Evolutionary conservation across 2,329 filamentous ascomycete genomes (phyloP), one percentile per base, ranked within the genome.

Genomic region (Pseudocercospora cruenta): DNA sequence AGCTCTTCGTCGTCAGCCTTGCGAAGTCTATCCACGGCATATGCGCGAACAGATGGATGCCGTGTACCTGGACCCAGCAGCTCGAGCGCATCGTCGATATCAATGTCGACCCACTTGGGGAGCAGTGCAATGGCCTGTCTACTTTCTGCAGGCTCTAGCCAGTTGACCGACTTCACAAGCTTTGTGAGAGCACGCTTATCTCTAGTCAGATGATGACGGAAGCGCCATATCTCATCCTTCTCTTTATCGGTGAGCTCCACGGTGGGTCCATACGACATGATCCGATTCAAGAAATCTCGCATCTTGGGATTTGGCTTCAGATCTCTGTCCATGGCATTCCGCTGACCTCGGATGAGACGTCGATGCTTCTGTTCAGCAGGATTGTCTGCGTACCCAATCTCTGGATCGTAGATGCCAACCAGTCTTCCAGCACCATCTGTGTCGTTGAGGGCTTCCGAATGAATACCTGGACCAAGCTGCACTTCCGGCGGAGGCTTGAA

Each of bases 161-260:
- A 99, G 71, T 96, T 94, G 45, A 97, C 94, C 0, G 94, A 97
- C 78, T 98, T 99, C 77, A 98, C 93, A 72, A 99, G 96, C 74
- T 99, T 99, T 36, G 94, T 99, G 65, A 98, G 83, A 2, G 94
- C 83, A 63, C 81, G 77, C 72, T 99, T 99, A 77, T 99, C 94
- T 64, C 93, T 87, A 0, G 94, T 95, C 22, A 99, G 81, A 78
- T 97, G 94, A 78, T 98, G 96, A 65, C 95, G 87, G 81, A 98
- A 99, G 74, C 96, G 95, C 96, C 96, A 99, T 21, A 99, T 88
- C 60, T 97, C 85, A 78, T 99, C 95, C 76, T 96, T 96, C 78
- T 99, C 95, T 77, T 97, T 94, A 0, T 93, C 88, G 1, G 89
- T 93, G 24, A 99, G 84, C 57, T 91, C 87, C 69, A 97, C 93